Evolutionary conservation across 768 basidiomycete species (phyloP), one percentile per base, ranked within the genome.

Genomic region (Exsudoporus frostii): DNA sequence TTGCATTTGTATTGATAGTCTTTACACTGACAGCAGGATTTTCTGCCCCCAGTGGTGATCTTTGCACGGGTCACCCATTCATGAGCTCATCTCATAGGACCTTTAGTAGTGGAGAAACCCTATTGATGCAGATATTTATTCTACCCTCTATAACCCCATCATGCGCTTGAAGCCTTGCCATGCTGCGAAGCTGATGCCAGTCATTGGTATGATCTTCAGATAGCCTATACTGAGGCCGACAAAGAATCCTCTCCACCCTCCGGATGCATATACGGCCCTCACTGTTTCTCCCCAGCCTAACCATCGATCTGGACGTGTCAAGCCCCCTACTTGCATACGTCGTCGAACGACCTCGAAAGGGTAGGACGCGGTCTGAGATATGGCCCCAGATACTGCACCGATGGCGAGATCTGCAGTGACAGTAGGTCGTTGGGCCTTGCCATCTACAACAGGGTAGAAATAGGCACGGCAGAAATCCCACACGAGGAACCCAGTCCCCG

Each of bases 141-240:
- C 53, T 50, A 55, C 29, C 40, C 44, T 54, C 61, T 70, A 72
- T 42, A 71, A 30, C 4, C 55, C 72, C 19, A 72, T 27, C 41
- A 59, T 39, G 27, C 62, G 57, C 49, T 66, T 73, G 55, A 68
- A 65, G 13, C 59, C 54, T 68, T 94, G 89, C 94, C 94, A 97
- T n/a, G 87, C 88, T 10, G 91, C 78, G 63, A 86, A 96, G 68
- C 88, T 90, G 51, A 96, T 87, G 53, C 93, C 92, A 22, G 87
- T 96, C 94, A 98, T 96, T 13, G 96, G 96, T 53, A 97, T 82
- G 38, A 96, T 84, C 77, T 98, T 98, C 50, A 98, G 62, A 72
- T 92, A 97, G 2, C 96, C 96, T 60, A 98, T 90, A 51, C 85
- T 81, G 56, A 98, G 73, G 1, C 96, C 96, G 29, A 97, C 85